Conservation (phyloP, 31 red algal species). For the Asparagopsis taxiformis region DNA sequence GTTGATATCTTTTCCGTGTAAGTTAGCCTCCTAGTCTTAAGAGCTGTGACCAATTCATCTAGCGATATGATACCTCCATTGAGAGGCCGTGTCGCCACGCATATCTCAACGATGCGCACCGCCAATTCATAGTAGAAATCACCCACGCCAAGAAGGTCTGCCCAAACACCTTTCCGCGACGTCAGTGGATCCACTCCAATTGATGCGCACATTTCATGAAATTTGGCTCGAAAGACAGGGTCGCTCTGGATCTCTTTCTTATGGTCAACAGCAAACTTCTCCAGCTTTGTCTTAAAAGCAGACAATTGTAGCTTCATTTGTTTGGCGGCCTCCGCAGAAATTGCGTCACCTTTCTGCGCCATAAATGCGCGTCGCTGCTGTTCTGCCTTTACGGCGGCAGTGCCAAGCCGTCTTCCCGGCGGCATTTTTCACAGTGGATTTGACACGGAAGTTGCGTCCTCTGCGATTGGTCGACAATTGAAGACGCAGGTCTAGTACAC, state of each 20-base stretch:
- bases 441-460: too few species aligned
- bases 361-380: constrained; percentile 13
- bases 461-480: too few species aligned
- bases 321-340: constrained; percentile 30
- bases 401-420: constrained; percentile 27
- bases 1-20: constrained; percentile 53
- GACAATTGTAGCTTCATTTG: constrained; percentile 19
- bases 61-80: constrained; percentile 78
- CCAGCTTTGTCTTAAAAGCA: constrained; percentile 40
- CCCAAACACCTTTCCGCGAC: constrained; percentile 79
- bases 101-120: constrained; percentile 73
- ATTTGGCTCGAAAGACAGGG: constrained; percentile 76
- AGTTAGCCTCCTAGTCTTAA: constrained; percentile 24
- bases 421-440: constrained; percentile 24
- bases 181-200: constrained; percentile 88
- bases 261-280: constrained; percentile 70
- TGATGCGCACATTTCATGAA: constrained; percentile 70
- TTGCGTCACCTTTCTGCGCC: constrained; percentile 13
- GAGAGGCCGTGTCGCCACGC: constrained; percentile 61
- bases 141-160: constrained; percentile 70
- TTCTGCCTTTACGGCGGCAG: constrained; percentile 21
- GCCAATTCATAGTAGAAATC: constrained; percentile 88
- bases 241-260: constrained; percentile 82
- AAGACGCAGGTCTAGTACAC: too few species aligned
- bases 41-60: constrained; percentile 32